Percentiles rank a stretch among this genome's conserved stretches.
Conservation (phyloP, 169 alveolate genomes). For the Plasmodium gaboni region DNA sequence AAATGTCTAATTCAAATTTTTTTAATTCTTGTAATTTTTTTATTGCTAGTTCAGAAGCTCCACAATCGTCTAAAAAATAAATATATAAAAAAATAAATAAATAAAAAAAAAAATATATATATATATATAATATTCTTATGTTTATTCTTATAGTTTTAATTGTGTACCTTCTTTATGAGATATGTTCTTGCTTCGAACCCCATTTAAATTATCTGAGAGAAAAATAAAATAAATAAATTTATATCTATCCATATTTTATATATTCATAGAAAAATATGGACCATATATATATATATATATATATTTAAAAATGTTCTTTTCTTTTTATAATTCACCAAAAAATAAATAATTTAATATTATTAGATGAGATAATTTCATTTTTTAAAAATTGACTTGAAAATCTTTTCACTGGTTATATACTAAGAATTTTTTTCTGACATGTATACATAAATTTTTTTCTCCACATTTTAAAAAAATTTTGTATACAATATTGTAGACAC, state of each 20-base stretch:
- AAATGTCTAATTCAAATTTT: conserved; percentile 55
- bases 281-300: neutral
- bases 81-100: neutral
- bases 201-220: conserved; percentile 40
- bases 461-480: conserved; percentile 24
- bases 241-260: conserved; percentile 4
- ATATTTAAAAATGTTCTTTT: neutral
- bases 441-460: conserved; percentile 10
- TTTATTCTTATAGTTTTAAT: neutral
- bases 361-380: conserved; percentile 36
- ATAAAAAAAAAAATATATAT: neutral
- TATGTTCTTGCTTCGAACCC: conserved; percentile 17
- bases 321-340: conserved; percentile 25
- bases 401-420: conserved; percentile 43
- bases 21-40: conserved; percentile 45
- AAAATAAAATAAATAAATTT: conserved; percentile 16
- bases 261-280: too few relatives aligned
- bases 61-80: conserved; percentile 22
- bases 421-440: conserved; percentile 3
- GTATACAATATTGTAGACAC: too few relatives aligned
- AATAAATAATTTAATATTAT: conserved; percentile 46
- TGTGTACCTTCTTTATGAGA: conserved; percentile 33
- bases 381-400: conserved; percentile 18
- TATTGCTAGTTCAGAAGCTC: conserved; percentile 63
- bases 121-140: neutral